A percentile compares a stretch with the other conserved stretches of the same genome.
phyloP scores from a whole-genome alignment of 768 basidiomycete genomes.

The Lactarius sanguifluus region DNA sequence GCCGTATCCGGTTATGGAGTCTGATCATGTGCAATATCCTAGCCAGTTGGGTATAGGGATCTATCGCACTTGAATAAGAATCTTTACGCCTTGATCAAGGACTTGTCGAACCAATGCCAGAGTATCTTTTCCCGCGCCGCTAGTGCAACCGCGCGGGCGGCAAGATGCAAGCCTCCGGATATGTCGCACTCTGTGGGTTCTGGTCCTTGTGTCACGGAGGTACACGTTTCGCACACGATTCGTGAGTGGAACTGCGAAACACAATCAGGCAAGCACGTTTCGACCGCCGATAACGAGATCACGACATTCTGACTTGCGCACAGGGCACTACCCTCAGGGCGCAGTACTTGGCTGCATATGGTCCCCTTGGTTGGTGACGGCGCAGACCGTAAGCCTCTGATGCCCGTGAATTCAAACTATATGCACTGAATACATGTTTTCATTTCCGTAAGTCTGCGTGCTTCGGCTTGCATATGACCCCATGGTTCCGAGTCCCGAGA shows the following conservation, averaged over 20 bases:
- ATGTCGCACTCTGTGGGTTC: conserved; percentile 28
- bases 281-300: conserved; percentile 18
- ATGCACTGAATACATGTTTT: conserved; percentile 22
- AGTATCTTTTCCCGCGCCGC: conserved; percentile 62
- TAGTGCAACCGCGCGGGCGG: conserved; percentile 62
- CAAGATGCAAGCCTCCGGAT: conserved; percentile 33
- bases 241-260: conserved; percentile 26
- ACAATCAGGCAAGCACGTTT: conserved; percentile 30
- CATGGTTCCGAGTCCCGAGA: conserved; percentile 41
- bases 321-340: conserved; percentile 16
- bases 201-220: conserved; percentile 7
- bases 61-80: conserved; percentile 63
- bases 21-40: conserved; percentile 21
- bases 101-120: conserved; percentile 60
- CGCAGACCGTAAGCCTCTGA: conserved; percentile 46
- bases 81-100: conserved; percentile 61
- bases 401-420: conserved; percentile 26
- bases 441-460: conserved; percentile 50
- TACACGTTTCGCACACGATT: conserved; percentile 27
- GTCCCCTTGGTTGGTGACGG: conserved; percentile 33
- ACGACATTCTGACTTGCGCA: conserved; percentile 18
- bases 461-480: conserved; percentile 51
- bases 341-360: conserved; percentile 27
- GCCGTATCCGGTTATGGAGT: conserved; percentile 15
- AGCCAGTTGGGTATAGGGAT: conserved; percentile 52